phyloP scores from a whole-genome alignment of 331 rosid genomes.

The Rosa hybrid region DNA sequence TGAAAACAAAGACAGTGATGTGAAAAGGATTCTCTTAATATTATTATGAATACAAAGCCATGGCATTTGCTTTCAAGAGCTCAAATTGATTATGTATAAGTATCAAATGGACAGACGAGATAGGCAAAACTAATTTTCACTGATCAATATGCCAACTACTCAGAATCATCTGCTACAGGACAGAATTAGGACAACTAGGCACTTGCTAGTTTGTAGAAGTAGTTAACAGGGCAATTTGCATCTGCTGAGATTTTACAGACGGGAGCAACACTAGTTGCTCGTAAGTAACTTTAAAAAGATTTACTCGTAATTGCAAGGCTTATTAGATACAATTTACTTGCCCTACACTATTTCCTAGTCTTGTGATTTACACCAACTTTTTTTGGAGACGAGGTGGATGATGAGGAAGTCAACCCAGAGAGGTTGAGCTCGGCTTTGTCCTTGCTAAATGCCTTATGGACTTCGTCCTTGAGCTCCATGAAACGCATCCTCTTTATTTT shows the following conservation, averaged over 20 bases:
- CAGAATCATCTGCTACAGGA: conserved; percentile 3
- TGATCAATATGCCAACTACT: background rate
- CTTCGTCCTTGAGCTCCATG: conserved; percentile 51
- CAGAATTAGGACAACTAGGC: background rate
- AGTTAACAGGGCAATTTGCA: background rate
- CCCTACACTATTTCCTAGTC: conserved; percentile 16
- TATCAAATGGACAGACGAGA: background rate
- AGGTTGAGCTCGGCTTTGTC: conserved; percentile 42
- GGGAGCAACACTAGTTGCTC: background rate
- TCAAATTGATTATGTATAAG: background rate
- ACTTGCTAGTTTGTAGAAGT: background rate
- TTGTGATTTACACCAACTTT: conserved; percentile 25
- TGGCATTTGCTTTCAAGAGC: background rate
- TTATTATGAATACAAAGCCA: background rate
- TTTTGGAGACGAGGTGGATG: conserved; percentile 33
- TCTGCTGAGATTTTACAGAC: background rate
- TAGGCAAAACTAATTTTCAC: background rate
- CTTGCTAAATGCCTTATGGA: conserved; percentile 46
- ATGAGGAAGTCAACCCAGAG: conserved; percentile 34
- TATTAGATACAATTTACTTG: conserved; percentile 23
- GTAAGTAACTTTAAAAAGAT: background rate
- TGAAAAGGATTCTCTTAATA: background rate
- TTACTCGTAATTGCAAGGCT: background rate
- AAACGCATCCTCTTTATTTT: conserved; percentile 43
- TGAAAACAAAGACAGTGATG: background rate